Percentiles rank a stretch among this genome's conserved stretches.
Evolutionary conservation across 208 protist genomes (phyloP).

Genomic region (Vickermania ingenoplastis): DNA sequence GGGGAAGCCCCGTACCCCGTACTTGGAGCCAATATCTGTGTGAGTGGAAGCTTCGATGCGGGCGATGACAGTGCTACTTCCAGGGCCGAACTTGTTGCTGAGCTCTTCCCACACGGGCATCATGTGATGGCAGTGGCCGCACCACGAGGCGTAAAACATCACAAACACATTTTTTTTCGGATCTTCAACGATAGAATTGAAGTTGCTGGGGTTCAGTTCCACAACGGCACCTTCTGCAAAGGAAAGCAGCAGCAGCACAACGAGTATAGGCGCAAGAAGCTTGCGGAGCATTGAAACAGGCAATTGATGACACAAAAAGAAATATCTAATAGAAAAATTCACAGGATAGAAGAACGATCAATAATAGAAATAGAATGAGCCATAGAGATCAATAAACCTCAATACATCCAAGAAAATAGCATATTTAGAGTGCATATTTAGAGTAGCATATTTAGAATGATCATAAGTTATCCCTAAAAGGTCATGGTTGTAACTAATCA

Average conservation of each 20-base stretch:
- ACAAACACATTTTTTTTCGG: constrained; percentile 90
- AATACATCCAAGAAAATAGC: too few species aligned
- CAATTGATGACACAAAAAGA: background rate
- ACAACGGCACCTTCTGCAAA: constrained; percentile 26
- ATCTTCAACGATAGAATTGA: constrained; percentile 74
- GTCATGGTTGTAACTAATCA: background rate
- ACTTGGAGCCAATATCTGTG: constrained; percentile 27
- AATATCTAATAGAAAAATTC: too few species aligned
- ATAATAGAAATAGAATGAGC: too few species aligned
- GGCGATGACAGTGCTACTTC: constrained; percentile 59
- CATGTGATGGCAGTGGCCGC: constrained; percentile 93
- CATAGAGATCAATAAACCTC: too few species aligned
- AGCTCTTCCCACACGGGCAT: constrained; percentile 79
- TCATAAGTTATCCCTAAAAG: too few species aligned
- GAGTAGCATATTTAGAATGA: too few species aligned
- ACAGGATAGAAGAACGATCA: too few species aligned
- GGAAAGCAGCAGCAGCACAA: constrained; percentile 7
- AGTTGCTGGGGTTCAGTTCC: constrained; percentile 66
- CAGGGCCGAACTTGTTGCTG: constrained; percentile 29
- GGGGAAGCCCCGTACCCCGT: constrained; percentile 72
- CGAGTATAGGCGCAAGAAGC: constrained; percentile 10
- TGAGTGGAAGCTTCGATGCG: constrained; percentile 54
- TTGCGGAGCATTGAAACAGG: constrained; percentile 12
- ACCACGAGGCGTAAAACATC: constrained; percentile 96
- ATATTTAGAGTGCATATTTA: too few species aligned